Evolutionary conservation across 306 rosid species (phyloP).

Genomic region (Abrus precatorius): DNA sequence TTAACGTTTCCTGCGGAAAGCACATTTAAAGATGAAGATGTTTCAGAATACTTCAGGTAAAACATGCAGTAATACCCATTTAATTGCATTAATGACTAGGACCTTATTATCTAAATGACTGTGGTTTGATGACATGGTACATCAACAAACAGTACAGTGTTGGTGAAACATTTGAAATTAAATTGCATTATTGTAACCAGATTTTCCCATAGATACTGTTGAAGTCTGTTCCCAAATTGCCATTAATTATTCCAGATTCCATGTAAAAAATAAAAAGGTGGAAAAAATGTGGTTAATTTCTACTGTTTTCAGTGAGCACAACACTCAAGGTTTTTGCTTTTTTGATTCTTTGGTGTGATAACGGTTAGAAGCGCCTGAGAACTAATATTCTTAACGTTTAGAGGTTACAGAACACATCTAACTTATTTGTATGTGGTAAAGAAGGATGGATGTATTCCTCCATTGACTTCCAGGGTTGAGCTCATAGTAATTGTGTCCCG

Average conservation of each 20-base stretch:
- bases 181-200: not conserved
- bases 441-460: not conserved
- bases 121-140: not conserved
- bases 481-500: not conserved
- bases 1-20: conserved; percentile 87
- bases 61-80: not conserved
- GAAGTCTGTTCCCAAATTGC: not conserved
- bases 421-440: not conserved
- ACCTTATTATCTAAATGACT: not conserved
- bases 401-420: too few species aligned
- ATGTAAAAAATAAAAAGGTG: not conserved
- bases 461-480: not conserved
- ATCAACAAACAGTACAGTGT: not conserved
- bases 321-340: not conserved
- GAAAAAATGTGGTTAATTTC: not conserved
- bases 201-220: not conserved
- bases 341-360: not conserved
- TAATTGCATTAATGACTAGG: not conserved
- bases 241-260: not conserved
- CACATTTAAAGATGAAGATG: conserved; percentile 83
- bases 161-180: not conserved
- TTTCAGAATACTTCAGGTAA: conserved; percentile 84
- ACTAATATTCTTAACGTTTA: too few species aligned
- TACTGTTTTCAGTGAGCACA: not conserved
- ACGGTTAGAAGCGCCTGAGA: too few species aligned